Percentiles rank a stretch among this genome's conserved stretches.
Conservation (phyloP, 306 rosid genomes). For the Castanea crenata region DNA sequence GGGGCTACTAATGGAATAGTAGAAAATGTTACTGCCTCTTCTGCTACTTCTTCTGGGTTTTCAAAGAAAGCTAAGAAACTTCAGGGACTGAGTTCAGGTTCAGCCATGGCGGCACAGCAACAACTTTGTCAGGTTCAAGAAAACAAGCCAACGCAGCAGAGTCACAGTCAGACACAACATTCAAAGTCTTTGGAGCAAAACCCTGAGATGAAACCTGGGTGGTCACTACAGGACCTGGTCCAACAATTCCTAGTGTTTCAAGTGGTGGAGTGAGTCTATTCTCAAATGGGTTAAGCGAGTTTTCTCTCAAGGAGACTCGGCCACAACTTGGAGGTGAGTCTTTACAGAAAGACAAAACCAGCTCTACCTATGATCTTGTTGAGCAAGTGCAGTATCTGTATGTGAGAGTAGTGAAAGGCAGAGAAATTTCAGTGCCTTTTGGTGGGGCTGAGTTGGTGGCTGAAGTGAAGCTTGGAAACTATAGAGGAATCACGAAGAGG, state of each 20-base stretch:
- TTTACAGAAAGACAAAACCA: constrained; percentile 46
- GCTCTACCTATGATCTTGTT: constrained; percentile 62
- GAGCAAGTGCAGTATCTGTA: constrained; percentile 66
- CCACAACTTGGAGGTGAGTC: constrained; percentile 62
- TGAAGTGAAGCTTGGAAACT: constrained; percentile 65
- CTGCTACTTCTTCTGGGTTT: constrained; percentile 30
- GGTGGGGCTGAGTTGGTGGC: constrained; percentile 50
- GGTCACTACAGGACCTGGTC: constrained; percentile 30
- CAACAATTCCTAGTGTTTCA: constrained; percentile 19
- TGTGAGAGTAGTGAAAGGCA: constrained; percentile 45
- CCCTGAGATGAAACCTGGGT: constrained; percentile 40
- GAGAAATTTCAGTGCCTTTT: constrained; percentile 31
- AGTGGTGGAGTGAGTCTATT: constrained; percentile 21
- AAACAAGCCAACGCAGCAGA: constrained; percentile 26
- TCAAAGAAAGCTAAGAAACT: constrained; percentile 46
- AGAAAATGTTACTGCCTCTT: constrained; percentile 7
- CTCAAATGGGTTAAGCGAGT: constrained; percentile 37
- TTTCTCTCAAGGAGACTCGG: constrained; percentile 55
- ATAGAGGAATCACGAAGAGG: constrained; percentile 54
- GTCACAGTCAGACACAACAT: constrained; percentile 26
- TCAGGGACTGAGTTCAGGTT: constrained; percentile 35
- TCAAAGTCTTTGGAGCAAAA: constrained; percentile 38
- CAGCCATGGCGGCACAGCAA: constrained; percentile 30
- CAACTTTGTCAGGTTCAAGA: constrained; percentile 24
- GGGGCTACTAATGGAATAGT: constrained; percentile 31